These are phyloP conservation scores for Fusarium sp. DNA, from an alignment of 2,329 filamentous ascomycete species.

Conservation along the genomic window DNA sequence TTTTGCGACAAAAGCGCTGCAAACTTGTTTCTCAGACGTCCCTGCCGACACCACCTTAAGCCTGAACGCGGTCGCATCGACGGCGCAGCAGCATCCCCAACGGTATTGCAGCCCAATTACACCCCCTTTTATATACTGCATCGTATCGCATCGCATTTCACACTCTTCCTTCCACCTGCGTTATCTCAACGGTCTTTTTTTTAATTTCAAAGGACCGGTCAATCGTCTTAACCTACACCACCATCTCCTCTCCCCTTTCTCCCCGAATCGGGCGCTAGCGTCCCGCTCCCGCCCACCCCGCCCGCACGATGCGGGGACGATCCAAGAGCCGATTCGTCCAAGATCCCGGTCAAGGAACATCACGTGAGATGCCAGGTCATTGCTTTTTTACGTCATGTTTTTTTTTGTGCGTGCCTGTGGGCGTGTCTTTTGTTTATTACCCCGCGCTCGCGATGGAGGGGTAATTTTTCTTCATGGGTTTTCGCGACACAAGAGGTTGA, in stretches of 20 bases:
- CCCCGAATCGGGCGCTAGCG: slow-evolving; percentile 30
- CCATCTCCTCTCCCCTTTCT: slow-evolving; percentile 26
- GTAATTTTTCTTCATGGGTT: slow-evolving; percentile 19
- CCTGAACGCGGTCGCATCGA: background rate
- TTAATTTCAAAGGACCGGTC: background rate
- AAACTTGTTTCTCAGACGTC: slow-evolving; percentile 6
- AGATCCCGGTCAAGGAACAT: background rate
- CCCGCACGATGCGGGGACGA: slow-evolving; percentile 31
- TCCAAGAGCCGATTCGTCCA: slow-evolving; percentile 34
- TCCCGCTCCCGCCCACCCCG: slow-evolving; percentile 36
- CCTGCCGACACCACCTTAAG: background rate
- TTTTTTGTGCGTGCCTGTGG: background rate
- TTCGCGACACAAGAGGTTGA: background rate
- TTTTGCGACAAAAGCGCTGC: slow-evolving; percentile 21
- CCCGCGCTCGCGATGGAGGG: slow-evolving; percentile 36
- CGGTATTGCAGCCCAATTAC: background rate
- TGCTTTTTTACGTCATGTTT: slow-evolving; percentile 39
- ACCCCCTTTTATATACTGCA: background rate
- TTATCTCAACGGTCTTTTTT: background rate
- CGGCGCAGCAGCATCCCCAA: background rate
- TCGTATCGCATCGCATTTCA: background rate
- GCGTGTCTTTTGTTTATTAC: slow-evolving; percentile 31
- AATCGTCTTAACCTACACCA: slow-evolving; percentile 23
- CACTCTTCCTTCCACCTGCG: background rate
- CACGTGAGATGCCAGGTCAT: slow-evolving; percentile 26